These are phyloP conservation scores for Limonium bicolor DNA, from an alignment of 148 eudicot genomes.

Conservation along the genomic window DNA sequence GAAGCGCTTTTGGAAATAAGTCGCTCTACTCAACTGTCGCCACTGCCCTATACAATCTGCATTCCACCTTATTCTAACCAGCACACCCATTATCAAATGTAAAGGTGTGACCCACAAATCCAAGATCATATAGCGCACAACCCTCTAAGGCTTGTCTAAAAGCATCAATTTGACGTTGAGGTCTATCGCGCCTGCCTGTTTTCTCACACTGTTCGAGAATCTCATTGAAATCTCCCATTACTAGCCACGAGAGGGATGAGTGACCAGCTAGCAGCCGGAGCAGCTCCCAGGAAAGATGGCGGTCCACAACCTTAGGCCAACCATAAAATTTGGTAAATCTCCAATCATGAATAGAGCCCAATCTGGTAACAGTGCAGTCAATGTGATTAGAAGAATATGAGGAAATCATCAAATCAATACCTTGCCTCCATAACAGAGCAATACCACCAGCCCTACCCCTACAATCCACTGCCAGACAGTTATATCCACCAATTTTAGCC, in stretches of 20 bases:
- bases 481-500: not conserved
- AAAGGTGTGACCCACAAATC: too few relatives aligned
- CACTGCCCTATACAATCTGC: not conserved
- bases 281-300: not conserved
- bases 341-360: not conserved
- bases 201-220: not conserved
- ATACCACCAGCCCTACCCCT: not conserved
- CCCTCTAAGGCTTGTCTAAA: conserved; percentile 1
- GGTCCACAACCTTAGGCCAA: not conserved
- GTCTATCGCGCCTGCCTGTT: not conserved
- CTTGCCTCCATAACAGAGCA: not conserved
- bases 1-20: not conserved
- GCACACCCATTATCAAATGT: conserved; percentile 3
- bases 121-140: too few relatives aligned
- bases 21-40: not conserved
- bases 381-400: not conserved
- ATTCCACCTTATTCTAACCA: too few relatives aligned
- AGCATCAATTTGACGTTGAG: not conserved
- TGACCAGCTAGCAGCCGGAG: not conserved
- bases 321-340: not conserved
- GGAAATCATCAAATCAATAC: not conserved
- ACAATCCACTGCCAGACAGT: not conserved
- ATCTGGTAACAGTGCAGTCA: not conserved
- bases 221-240: conserved; percentile 3
- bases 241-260: not conserved